Base-by-base conservation (phyloP, 2,329 filamentous ascomycete genomes). In the Macrophomina phaseolina region DNA sequence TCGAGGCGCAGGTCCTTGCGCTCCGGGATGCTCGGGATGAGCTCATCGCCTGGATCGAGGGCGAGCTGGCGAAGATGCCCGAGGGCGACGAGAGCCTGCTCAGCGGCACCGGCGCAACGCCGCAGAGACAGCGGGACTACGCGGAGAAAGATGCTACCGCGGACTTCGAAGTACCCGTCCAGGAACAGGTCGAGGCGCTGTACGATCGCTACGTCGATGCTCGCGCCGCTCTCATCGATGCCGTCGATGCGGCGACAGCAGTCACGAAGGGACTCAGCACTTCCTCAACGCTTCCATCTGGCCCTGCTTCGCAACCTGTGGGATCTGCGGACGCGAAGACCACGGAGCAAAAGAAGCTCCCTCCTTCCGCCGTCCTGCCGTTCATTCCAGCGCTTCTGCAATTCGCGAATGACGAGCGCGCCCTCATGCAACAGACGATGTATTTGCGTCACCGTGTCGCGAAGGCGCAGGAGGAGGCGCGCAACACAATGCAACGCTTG, bases 31-130 rank as follows among this genome's bases (percentile, higher is more conserved):
- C 82, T 12, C 78, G 83, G 52, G 78, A 84, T 67, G 82, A 84
- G 67, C 74, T 86, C 51, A 78, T 85, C 5, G 76, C 80, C 52
- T 86, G 84, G 84, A 78, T 85, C 6, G 83, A 86, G 70, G 78
- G 79, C 48, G 82, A 83, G 51, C 70, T 86, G 53, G 76, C 80
- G 18, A 81, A 79, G 69, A 70, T 81, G 68, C 73, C 75, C 42
- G 78, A 79, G 68, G 68, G 58, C 8, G 76, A 79, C 28, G 2
- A 68, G 76, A 55, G 77, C 78, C 52, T 72, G 71, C 12, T 56
- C 68, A 58, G 53, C 49, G 42, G 38, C 42, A 16, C 16, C 16
- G 9, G 40, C 28, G 51, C 18, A n/a, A 45, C 42, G n/a, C 38
- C 60, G 1, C 45, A 28, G 45, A 60, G 34, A 46, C 38, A 62